Base-by-base conservation (phyloP, 768 basidiomycete species). In the Tubosaeta sp. region DNA sequence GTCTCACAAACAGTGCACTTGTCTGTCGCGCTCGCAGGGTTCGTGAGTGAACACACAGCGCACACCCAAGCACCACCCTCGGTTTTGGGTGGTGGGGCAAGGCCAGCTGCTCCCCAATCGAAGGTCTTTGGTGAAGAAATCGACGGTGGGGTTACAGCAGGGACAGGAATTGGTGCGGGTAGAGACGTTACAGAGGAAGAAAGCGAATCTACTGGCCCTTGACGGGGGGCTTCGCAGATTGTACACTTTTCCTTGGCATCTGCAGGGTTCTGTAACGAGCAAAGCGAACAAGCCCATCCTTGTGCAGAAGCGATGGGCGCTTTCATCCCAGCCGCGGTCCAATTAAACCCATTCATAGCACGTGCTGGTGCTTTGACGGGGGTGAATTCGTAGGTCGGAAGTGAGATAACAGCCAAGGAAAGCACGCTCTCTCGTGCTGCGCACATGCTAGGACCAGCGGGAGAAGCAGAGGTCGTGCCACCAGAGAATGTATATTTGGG, bases 281-380 rank as follows among this genome's bases (percentile, higher is more conserved):
- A 91, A 4, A 65, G 58, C 1, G 65, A 67, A 62, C 87, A 90
- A 14, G 57, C 78, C 87, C 87, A 89, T n/a, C 55, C 59, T 43
- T 58, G 61, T 6, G 53, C 48, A 17, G 58, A 26, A 32, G 56
- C 48, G 13, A 59, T 55, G 6, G 82, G 77, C 3, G 75, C 64
- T 56, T 78, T 83, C 50, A 79, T 64, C 4, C 83, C 85, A 1
- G 83, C 83, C 10, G 81, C 83, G 2, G 76, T 72, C 78, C 81
- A 87, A 59, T 86, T 72, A 58, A 86, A 87, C 31, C 72, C 71
- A 38, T 72, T 69, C 37, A 67, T 58, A 3, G 62, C 51, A 3
- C 66, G 51, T 14, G 54, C 48, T 11, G 67, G 51, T n/a, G 53
- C 43, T 37, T 60, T 46, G 50, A 43, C 43, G 12, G 46, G 50